Base-by-base conservation (phyloP, 257 asterid genomes). In the Apocynum venetum region DNA sequence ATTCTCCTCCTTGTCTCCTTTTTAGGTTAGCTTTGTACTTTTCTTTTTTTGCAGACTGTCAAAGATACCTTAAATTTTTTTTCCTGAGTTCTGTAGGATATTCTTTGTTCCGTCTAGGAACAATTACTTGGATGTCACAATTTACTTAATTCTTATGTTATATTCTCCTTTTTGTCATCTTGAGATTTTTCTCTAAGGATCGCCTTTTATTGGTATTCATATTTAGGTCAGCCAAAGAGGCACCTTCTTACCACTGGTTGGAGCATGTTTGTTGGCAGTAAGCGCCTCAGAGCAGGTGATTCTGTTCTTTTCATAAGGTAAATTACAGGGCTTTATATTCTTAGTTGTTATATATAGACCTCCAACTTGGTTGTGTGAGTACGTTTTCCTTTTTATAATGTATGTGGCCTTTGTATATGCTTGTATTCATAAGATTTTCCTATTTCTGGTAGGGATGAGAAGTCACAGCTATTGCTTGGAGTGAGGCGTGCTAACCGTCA, bases 201-300 rank as follows among this genome's bases (percentile, higher is more conserved):
- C 70, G 3, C 53, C 35, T 72, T 73, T 47, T 3, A 25, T 71
- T 86, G 77, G 82, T 46, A 14, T 80, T 72, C 12, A 40, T 80
- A 72, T 89, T 49, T 77, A 95, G 98, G 98, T 83, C 98, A 93
- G 87, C 98, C 98, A 2, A 95, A 91, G 83, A 82, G 98, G 68
- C 98, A 95, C 88, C 96, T 95, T 74, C 92, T 95, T 19, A 95
- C 98, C 14, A 93, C 98, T 7, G 98, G 98, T 38, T 95, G 98
- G 98, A 95, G 98, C 83, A 91, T 95, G 98, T 95, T 95, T 78
- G 96, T 95, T 56, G 97, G 98, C 46, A 93, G 97, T 49, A 95
- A 95, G 84, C 84, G 98, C 74, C 98, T 95, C 63, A 85, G 92
- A 85, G 97, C 98, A 11, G 98, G 98, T 7, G 98, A 95, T 81